phyloP scores from a whole-genome alignment of 2,329 filamentous ascomycete species.

The Chaetomium olivaceum region DNA sequence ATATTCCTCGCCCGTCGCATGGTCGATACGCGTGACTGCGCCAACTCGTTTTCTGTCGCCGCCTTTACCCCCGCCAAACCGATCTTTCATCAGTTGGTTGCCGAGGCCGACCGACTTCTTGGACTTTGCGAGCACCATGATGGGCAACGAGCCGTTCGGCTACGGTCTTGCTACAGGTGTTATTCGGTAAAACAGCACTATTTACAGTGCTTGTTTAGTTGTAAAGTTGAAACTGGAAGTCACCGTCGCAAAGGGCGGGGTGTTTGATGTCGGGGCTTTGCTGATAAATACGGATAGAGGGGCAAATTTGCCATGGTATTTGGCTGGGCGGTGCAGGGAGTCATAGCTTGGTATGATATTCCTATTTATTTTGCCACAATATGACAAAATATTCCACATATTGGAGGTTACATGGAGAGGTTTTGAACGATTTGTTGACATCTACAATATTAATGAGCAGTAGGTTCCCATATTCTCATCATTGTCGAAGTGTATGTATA shows the following conservation, averaged over 20 bases:
- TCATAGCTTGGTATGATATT: not conserved
- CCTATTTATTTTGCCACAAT: not conserved
- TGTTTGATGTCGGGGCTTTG: slow-evolving; percentile 24
- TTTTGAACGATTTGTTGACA: not conserved
- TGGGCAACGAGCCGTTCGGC: slow-evolving; percentile 26
- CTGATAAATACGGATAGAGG: slow-evolving; percentile 47
- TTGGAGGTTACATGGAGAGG: not conserved
- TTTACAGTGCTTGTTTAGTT: not conserved
- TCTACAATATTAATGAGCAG: not conserved
- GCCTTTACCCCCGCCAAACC: slow-evolving; percentile 92
- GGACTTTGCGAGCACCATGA: slow-evolving; percentile 75
- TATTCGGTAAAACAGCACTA: not conserved
- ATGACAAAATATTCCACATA: not conserved
- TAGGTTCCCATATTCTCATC: not conserved
- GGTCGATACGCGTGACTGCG: slow-evolving; percentile 67
- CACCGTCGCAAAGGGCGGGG: slow-evolving; percentile 21
- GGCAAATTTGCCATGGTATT: slow-evolving; percentile 47
- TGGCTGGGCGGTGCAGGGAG: not conserved
- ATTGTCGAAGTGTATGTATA: not conserved
- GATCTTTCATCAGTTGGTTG: slow-evolving; percentile 98
- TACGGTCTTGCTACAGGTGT: not conserved
- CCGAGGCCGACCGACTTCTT: slow-evolving; percentile 94
- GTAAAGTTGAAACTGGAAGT: slow-evolving; percentile 3
- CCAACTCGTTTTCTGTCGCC: slow-evolving; percentile 71
- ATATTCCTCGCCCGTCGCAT: slow-evolving; percentile 83